Base-by-base conservation (phyloP, 352 stramenopile genomes). In the Pythium myriotylum region DNA sequence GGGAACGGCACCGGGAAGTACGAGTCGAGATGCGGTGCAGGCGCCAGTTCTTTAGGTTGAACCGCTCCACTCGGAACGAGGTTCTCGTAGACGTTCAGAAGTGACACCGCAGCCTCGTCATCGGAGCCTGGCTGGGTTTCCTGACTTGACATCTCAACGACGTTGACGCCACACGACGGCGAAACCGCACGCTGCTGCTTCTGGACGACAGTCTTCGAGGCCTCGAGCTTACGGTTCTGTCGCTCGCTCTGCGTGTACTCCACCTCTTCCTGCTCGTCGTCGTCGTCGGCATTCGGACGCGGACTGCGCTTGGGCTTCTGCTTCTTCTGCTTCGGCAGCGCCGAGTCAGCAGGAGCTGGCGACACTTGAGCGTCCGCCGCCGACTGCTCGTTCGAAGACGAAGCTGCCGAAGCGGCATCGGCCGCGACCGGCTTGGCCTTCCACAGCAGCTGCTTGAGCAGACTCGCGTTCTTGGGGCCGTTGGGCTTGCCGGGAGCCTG, bases 101-200 rank as follows among this genome's bases (percentile, higher is more conserved):
- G 14, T 20, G 81, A 77, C 4, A 65, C 49, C 7, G 48, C 39
- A 3, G 40, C 32, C 33, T 86, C 79, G 24, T 65, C 33, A 29
- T 89, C 78, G 41, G 81, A 90, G 16, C 77, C 81, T 3, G 77
- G 85, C 61, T 91, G 81, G 16, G 81, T 91, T 53, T 91, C 81
- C 46, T 91, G 81, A 37, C 81, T 91, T 16, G 81, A 91, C 17
- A 72, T 73, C 35, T 77, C 81, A 2, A 27, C 17, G 0, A 33
- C 20, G n/a, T n/a, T n/a, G n/a, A n/a, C n/a, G 17, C 32, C 20
- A 24, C 43, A 47, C 16, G 43, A 42, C 17, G 48, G 23, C 2
- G 54, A 32, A 17, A 23, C 20, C 16, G 13, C 4, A 1, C 14
- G n/a, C 39, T 73, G n/a, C 39, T 73, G 57, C 43, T 45, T 40